Conservation (phyloP, 108 stramenopile species). For the Nitzschia putrida region DNA sequence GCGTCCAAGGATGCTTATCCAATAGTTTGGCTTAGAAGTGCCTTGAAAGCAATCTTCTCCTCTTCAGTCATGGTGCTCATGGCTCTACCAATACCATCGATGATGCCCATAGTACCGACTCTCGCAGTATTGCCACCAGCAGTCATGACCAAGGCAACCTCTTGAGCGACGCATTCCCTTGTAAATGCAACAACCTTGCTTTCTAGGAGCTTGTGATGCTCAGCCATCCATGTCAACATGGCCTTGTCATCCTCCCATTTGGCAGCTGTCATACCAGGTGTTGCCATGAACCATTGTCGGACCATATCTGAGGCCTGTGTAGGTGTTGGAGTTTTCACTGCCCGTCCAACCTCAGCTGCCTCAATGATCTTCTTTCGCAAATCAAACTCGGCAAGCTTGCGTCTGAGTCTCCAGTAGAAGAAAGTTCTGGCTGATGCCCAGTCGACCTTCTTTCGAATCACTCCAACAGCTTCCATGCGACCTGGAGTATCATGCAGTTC, state of each 20-base stretch:
- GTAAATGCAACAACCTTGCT: slow-evolving; percentile 69
- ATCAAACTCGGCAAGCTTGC: slow-evolving; percentile 97
- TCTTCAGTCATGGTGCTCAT: slow-evolving; percentile 61
- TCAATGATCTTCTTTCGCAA: slow-evolving; percentile 83
- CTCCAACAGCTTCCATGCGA: slow-evolving; percentile 98
- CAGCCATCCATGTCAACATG: slow-evolving; percentile 83
- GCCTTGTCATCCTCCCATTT: slow-evolving; percentile 82
- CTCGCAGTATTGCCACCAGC: slow-evolving; percentile 82
- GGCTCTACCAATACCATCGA: slow-evolving; percentile 77
- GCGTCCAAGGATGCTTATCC: too few species aligned
- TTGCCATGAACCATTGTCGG: slow-evolving; percentile 78
- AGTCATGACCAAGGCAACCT: slow-evolving; percentile 81
- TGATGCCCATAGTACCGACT: slow-evolving; percentile 80
- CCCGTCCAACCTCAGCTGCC: slow-evolving; percentile 80
- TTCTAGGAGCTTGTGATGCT: slow-evolving; percentile 68
- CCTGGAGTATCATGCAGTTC: slow-evolving; percentile 99
- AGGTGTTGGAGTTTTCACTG: slow-evolving; percentile 61
- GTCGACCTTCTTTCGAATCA: slow-evolving; percentile 89
- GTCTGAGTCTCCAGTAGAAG: slow-evolving; percentile 97
- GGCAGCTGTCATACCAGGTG: slow-evolving; percentile 54
- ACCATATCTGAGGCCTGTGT: slow-evolving; percentile 75
- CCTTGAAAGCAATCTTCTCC: slow-evolving; percentile 63
- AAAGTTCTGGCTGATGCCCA: slow-evolving; percentile 88
- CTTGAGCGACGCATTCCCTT: slow-evolving; percentile 74
- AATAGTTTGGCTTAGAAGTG: slow-evolving; percentile 35